phyloP scores from a whole-genome alignment of 306 rosid species.

The Canavalia gladiata region DNA sequence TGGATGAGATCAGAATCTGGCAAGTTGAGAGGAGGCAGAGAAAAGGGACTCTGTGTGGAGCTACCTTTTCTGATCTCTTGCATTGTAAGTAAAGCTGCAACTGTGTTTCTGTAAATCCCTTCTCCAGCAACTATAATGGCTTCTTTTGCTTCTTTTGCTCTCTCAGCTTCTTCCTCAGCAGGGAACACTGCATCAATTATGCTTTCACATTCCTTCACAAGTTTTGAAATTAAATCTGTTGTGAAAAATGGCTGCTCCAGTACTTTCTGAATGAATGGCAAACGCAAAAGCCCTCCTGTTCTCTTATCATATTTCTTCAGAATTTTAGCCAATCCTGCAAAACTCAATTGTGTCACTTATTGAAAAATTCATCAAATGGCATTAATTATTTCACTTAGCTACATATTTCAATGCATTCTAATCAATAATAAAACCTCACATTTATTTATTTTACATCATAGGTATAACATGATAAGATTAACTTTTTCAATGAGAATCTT shows the following conservation, averaged over 20 bases:
- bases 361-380: neutral
- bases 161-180: constrained; percentile 56
- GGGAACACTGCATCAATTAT: constrained; percentile 80
- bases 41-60: constrained; percentile 77
- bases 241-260: constrained; percentile 83
- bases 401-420: neutral
- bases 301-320: constrained; percentile 92
- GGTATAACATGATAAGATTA: too few relatives aligned
- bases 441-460: neutral
- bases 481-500: too few relatives aligned
- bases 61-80: constrained; percentile 85
- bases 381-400: neutral
- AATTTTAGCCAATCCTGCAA: constrained; percentile 84
- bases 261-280: constrained; percentile 83
- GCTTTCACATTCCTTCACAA: constrained; percentile 83
- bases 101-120: constrained; percentile 85
- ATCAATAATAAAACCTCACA: neutral
- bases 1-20: constrained; percentile 72
- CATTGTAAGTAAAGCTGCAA: constrained; percentile 83
- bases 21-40: constrained; percentile 87
- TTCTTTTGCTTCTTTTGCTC: constrained; percentile 53
- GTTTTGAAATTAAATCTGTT: constrained; percentile 79
- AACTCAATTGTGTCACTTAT: neutral
- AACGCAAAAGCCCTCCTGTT: constrained; percentile 73
- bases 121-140: constrained; percentile 65